A percentile compares a stretch with the other conserved stretches of the same genome.
Evolutionary conservation across 1,139 yeast species (phyloP).

Genomic region (Blastobotrys indianensis): DNA sequence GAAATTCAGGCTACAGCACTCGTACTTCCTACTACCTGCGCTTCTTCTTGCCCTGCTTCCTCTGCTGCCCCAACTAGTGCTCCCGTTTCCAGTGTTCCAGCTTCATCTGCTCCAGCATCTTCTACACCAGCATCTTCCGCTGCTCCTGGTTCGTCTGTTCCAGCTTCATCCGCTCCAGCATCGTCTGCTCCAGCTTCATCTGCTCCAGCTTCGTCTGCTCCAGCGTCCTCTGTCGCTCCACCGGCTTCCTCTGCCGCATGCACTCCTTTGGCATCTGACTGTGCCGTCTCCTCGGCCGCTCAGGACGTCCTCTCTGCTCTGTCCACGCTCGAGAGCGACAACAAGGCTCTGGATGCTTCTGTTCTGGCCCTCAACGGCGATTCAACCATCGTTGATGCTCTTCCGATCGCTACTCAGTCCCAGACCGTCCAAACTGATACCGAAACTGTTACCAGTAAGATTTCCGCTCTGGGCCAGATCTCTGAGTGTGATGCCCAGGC

Average conservation of each 20-base stretch:
- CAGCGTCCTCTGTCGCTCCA: constrained; percentile 4
- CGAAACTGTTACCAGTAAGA: constrained; percentile 1
- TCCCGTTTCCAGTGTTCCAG: neutral
- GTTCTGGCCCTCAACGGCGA: neutral
- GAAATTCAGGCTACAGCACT: neutral
- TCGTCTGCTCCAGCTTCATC: neutral
- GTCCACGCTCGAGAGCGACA: neutral
- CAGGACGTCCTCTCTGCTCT: neutral
- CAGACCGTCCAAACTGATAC: neutral
- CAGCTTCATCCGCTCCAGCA: constrained; percentile 1
- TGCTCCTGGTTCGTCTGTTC: neutral
- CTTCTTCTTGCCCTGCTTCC: neutral
- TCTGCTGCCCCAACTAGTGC: neutral
- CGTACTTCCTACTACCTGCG: neutral
- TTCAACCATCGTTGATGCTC: neutral
- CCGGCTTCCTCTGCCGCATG: constrained; percentile 2
- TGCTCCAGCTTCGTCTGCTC: constrained; percentile 1
- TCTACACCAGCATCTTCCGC: neutral
- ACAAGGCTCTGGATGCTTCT: constrained; percentile 3
- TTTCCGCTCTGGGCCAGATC: constrained; percentile 1
- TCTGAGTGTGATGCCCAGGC: constrained; percentile 6
- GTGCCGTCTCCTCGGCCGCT: constrained; percentile 4
- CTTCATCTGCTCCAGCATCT: constrained; percentile 3
- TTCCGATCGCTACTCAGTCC: neutral
- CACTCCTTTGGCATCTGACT: neutral